A percentile compares a stretch with the other conserved stretches of the same genome.
phyloP scores from a whole-genome alignment of 345 rosid genomes.

The Arabidopsis thaliana region TAIR10.1 NC_003076.8:26913501-26914000 shows the following conservation, averaged over 20 bases:
- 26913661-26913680: slow-evolving; percentile 38
- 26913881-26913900: slow-evolving; percentile 65
- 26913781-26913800: slow-evolving; percentile 62
- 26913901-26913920: slow-evolving; percentile 64
- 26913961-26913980: slow-evolving; percentile 39
- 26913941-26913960: slow-evolving; percentile 56
- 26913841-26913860: slow-evolving; percentile 54
- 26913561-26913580: slow-evolving; percentile 52
- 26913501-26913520: slow-evolving; percentile 76
- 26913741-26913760: slow-evolving; percentile 51
- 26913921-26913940: slow-evolving; percentile 56
- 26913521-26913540: slow-evolving; percentile 59
- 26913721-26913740: slow-evolving; percentile 67
- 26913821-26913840: slow-evolving; percentile 58
- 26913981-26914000: slow-evolving; percentile 46
- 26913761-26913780: slow-evolving; percentile 58
- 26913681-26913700: slow-evolving; percentile 37
- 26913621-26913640: slow-evolving; percentile 58
- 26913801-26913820: slow-evolving; percentile 62
- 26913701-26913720: slow-evolving; percentile 55
- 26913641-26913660: slow-evolving; percentile 47
- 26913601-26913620: slow-evolving; percentile 75
- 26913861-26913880: slow-evolving; percentile 56
- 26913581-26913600: slow-evolving; percentile 55
- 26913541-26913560: slow-evolving; percentile 55